These are phyloP conservation scores for Forsythia suspensa DNA, from an alignment of 257 asterid species.

Conservation along the genomic window DNA sequence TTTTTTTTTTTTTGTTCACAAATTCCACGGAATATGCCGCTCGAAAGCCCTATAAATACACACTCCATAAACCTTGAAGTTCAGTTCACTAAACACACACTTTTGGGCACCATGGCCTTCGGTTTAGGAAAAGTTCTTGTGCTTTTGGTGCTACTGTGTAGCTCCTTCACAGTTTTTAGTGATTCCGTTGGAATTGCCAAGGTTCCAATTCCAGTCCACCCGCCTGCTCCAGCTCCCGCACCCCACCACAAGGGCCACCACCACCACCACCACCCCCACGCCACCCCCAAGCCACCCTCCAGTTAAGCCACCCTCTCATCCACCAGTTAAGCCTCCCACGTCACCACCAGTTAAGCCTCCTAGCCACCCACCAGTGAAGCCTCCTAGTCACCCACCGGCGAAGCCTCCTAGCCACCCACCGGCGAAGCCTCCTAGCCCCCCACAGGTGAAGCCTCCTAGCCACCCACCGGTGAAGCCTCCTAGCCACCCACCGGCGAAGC, in stretches of 20 bases:
- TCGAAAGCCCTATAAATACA: conserved; percentile 22
- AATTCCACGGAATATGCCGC: background rate
- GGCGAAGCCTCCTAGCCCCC: background rate
- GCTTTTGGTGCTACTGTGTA: conserved; percentile 29
- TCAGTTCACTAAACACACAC: background rate
- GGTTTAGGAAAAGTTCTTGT: conserved; percentile 12
- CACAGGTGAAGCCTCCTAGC: background rate
- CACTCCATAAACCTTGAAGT: background rate
- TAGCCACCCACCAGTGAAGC: background rate
- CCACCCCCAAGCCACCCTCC: conserved; percentile 11
- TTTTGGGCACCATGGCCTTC: conserved; percentile 28
- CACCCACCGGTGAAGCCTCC: conserved; percentile 14
- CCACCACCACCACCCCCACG: conserved; percentile 24
- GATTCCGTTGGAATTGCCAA: background rate
- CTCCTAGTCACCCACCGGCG: background rate
- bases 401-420: conserved; percentile 7
- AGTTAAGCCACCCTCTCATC: background rate
- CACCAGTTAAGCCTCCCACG: conserved; percentile 18
- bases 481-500: background rate
- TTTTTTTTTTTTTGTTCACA: background rate
- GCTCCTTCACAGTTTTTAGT: conserved; percentile 18
- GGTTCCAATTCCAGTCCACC: background rate
- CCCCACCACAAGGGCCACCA: conserved; percentile 20
- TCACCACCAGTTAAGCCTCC: background rate
- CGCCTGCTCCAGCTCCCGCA: conserved; percentile 3